Evolutionary conservation across 140 eudicot species (phyloP), one percentile per base, ranked within the genome.

Genomic region (Flaveria floridana): DNA sequence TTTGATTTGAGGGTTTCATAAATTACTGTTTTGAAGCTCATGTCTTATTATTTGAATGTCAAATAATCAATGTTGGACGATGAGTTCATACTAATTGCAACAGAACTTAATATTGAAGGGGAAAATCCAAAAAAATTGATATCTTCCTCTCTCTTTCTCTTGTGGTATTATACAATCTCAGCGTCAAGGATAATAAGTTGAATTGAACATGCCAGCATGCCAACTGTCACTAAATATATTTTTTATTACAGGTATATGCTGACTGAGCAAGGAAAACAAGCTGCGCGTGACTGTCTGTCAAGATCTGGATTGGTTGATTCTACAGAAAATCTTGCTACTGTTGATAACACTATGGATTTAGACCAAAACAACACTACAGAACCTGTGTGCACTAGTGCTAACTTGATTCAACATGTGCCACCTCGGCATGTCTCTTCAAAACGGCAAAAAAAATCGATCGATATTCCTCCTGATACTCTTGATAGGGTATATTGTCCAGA

Each of bases 261-360:
- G 65, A 85, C 97, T 3, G 87, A 85, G 58, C 85, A 82, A 88
- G 99, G 99, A 69, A 89, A 87, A 72, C 88, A 81, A 82, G 84
- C 84, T 73, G 97, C 97, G 26, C 87, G 81, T 20, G 99, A 90
- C 23, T 94, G 97, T 85, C 80, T 94, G 21, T 81, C 63, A 73
- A 86, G 99, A 84, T 94, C 99, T 77, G 90, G 92, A 46, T 68
- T 90, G 78, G 48, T 55, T 76, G 88, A 80, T 75, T 53, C 81
- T 51, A 56, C 59, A 53, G 86, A 79, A 23, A 72, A 21, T 65
- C 76, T 76, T 64, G 82, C 12, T 12, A 30, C 12, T 21, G 30
- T 26, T 37, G 71, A 76, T 34, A 62, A 62, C 73, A 65, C 68
- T 48, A 30, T 66, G 23, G 73, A 80, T 78, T 68, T 74, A 19